phyloP scores from a whole-genome alignment of 805 yeast genomes.

The Sporopachydermia lactativora region DNA sequence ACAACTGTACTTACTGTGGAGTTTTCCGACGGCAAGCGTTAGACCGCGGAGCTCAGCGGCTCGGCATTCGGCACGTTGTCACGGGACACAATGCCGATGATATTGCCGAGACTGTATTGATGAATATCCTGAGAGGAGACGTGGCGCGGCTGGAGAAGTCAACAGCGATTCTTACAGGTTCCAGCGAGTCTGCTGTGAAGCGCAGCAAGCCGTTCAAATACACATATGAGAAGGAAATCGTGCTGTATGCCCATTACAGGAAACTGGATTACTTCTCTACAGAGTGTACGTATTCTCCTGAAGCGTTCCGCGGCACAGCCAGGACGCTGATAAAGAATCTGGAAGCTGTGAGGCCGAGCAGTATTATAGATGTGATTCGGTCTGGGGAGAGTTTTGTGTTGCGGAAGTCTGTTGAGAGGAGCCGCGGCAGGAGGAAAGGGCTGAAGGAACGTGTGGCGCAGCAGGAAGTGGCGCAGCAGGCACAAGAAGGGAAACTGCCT shows the following conservation, averaged over 20 bases:
- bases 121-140: conserved; percentile 95
- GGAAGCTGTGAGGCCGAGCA: conserved; percentile 81
- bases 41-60: conserved; percentile 85
- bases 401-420: conserved; percentile 35
- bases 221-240: conserved; percentile 94
- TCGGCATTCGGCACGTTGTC: conserved; percentile 79
- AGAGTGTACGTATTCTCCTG: conserved; percentile 97
- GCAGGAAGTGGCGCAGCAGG: conserved; percentile 8
- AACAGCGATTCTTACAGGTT: conserved; percentile 70
- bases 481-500: conserved; percentile 7
- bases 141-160: conserved; percentile 84
- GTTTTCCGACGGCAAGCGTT: conserved; percentile 92
- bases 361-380: conserved; percentile 86
- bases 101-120: conserved; percentile 94
- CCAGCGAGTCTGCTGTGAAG: conserved; percentile 68
- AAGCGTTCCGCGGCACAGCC: conserved; percentile 96
- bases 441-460: conserved; percentile 16
- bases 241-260: conserved; percentile 91
- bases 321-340: conserved; percentile 81
- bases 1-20: conserved; percentile 96
- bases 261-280: conserved; percentile 92
- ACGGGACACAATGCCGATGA: conserved; percentile 99
- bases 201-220: conserved; percentile 94
- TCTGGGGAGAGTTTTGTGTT: conserved; percentile 81
- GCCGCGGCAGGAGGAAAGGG: conserved; percentile 20